A percentile compares a stretch with the other conserved stretches of the same genome.
Conservation (phyloP, 495 filamentous ascomycete genomes). For the Podospora conica region DNA sequence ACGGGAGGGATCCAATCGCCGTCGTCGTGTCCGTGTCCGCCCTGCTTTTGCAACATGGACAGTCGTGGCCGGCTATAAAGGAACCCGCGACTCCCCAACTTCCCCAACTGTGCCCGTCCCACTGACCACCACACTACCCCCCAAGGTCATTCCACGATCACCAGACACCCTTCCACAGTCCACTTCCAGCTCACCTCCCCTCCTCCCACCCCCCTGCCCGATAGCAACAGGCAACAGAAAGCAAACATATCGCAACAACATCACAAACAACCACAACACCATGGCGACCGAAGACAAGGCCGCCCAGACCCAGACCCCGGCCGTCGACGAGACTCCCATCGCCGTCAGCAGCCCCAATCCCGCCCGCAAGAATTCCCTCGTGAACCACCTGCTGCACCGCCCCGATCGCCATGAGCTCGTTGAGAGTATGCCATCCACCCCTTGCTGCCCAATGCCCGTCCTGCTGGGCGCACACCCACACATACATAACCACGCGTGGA, state of each 20-base stretch:
- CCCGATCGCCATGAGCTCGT: constrained; percentile 79
- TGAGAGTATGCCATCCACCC: constrained; percentile 53
- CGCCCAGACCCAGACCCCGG: background rate
- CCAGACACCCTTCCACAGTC: background rate
- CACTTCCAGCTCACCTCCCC: background rate
- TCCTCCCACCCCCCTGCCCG: too few species aligned
- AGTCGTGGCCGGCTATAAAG: background rate
- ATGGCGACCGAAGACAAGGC: constrained; percentile 37
- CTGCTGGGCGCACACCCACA: too few species aligned
- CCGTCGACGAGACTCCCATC: constrained; percentile 52
- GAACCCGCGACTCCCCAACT: background rate
- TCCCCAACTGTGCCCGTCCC: background rate
- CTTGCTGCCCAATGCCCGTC: background rate
- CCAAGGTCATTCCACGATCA: background rate
- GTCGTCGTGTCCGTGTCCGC: background rate
- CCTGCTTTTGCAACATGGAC: background rate
- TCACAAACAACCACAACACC: constrained; percentile 9
- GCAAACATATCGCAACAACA: background rate
- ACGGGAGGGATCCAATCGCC: background rate
- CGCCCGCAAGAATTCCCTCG: constrained; percentile 79
- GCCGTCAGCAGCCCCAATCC: constrained; percentile 49
- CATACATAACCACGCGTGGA: background rate
- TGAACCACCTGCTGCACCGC: constrained; percentile 73
- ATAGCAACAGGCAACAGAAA: too few species aligned
- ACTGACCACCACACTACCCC: background rate